Conservation (phyloP, 2,329 filamentous ascomycete species). For the Pseudopyrenochaeta lycopersici region DNA sequence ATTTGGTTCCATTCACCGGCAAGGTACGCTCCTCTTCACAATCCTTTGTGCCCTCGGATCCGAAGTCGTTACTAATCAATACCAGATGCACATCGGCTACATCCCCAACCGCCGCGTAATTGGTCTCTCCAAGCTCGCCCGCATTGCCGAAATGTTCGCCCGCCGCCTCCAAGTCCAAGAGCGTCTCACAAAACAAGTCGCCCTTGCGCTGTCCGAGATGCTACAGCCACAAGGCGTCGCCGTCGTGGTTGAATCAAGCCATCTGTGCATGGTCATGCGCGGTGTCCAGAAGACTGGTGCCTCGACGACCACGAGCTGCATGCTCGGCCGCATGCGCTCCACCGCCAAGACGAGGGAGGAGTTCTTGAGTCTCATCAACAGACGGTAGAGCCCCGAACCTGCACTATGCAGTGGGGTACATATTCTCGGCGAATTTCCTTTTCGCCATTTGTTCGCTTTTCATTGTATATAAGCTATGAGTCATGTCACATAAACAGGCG, state of each 20-base stretch:
- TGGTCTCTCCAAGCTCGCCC: slow-evolving; percentile 92
- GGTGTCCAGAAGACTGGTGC: slow-evolving; percentile 93
- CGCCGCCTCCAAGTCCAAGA: slow-evolving; percentile 95
- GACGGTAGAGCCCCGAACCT: slow-evolving; percentile 24
- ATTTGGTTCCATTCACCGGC: slow-evolving; percentile 93
- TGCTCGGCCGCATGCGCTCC: slow-evolving; percentile 93
- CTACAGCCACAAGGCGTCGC: slow-evolving; percentile 93
- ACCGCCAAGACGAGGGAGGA: slow-evolving; percentile 95
- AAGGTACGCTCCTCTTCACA: slow-evolving; percentile 67
- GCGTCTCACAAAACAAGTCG: slow-evolving; percentile 93
- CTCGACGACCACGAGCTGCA: slow-evolving; percentile 93
- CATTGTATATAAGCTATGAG: neutral
- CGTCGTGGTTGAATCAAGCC: slow-evolving; percentile 96
- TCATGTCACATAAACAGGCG: slow-evolving; percentile 10
- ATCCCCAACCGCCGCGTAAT: slow-evolving; percentile 92
- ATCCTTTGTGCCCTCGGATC: neutral
- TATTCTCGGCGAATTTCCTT: neutral
- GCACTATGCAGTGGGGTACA: neutral
- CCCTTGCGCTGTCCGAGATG: slow-evolving; percentile 90
- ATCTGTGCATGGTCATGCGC: slow-evolving; percentile 98
- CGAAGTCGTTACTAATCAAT: slow-evolving; percentile 10
- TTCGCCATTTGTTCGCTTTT: too few species aligned
- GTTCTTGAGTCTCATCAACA: slow-evolving; percentile 77
- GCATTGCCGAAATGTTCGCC: slow-evolving; percentile 97
- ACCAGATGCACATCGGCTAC: slow-evolving; percentile 97